phyloP scores from a whole-genome alignment of 306 rosid genomes.

The Malus fusca region DNA sequence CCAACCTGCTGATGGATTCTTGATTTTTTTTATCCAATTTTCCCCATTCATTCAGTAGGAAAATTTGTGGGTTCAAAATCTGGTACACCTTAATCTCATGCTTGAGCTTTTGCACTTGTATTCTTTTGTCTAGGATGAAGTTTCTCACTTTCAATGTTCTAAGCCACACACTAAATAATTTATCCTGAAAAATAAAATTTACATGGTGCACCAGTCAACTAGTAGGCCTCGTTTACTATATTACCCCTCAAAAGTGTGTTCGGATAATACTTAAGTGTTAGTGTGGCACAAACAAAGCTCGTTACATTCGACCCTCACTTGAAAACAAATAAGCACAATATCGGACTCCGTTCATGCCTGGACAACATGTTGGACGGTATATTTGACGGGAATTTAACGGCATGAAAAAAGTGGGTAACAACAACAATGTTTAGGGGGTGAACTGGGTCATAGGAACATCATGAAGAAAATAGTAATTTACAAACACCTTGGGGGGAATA shows the following conservation, averaged over 20 bases:
- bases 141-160: slow-evolving; percentile 38
- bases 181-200: slow-evolving; percentile 29
- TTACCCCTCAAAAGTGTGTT: too few species aligned
- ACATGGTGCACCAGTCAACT: not conserved
- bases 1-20: slow-evolving; percentile 44
- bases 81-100: slow-evolving; percentile 38
- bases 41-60: slow-evolving; percentile 47
- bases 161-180: slow-evolving; percentile 50
- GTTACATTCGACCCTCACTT: too few species aligned
- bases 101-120: slow-evolving; percentile 34
- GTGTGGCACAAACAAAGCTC: too few species aligned
- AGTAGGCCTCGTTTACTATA: too few species aligned
- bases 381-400: not conserved
- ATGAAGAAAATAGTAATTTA: not conserved
- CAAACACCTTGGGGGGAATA: not conserved
- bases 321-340: too few species aligned
- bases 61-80: slow-evolving; percentile 45
- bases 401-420: not conserved
- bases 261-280: too few species aligned
- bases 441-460: not conserved
- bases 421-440: not conserved
- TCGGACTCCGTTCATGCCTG: not conserved
- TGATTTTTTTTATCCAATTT: slow-evolving; percentile 54
- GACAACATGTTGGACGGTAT: not conserved
- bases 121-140: slow-evolving; percentile 31